phyloP scores from a whole-genome alignment of 2,329 filamentous ascomycete species.

The Penicillium thymicola region DNA sequence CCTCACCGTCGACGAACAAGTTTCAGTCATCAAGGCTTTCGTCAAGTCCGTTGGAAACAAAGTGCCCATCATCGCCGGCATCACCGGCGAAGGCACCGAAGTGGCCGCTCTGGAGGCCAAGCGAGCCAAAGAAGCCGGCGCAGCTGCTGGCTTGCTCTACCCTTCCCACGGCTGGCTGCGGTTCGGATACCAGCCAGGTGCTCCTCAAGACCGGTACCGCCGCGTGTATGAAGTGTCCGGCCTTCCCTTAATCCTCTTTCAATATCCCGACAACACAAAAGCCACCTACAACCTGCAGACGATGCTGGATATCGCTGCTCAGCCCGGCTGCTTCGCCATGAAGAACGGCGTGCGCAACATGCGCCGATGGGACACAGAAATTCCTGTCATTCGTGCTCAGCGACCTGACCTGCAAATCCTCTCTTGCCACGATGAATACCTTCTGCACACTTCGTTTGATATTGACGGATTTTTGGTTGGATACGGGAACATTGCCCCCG shows the following conservation, averaged over 20 bases:
- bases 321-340: constrained; percentile 54
- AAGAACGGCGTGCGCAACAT: constrained; percentile 58
- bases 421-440: constrained; percentile 54
- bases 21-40: constrained; percentile 51
- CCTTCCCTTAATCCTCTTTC: constrained; percentile 53
- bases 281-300: constrained; percentile 53
- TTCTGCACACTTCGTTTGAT: constrained; percentile 52
- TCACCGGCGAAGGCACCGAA: constrained; percentile 53
- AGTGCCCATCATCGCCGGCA: constrained; percentile 53
- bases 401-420: constrained; percentile 51
- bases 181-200: constrained; percentile 54
- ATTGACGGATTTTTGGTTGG: constrained; percentile 55
- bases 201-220: constrained; percentile 53
- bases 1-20: constrained; percentile 50
- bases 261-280: constrained; percentile 55
- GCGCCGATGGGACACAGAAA: constrained; percentile 57
- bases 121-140: constrained; percentile 51
- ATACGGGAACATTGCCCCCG: constrained; percentile 53
- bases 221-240: constrained; percentile 50
- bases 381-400: constrained; percentile 50
- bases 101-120: constrained; percentile 53
- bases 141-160: constrained; percentile 51
- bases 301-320: constrained; percentile 52
- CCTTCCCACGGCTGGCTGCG: constrained; percentile 55
- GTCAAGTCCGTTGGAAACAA: constrained; percentile 51